Evolutionary conservation across 2,329 filamentous ascomycete genomes (phyloP).

Genomic region (Ophiostoma australiae): DNA sequence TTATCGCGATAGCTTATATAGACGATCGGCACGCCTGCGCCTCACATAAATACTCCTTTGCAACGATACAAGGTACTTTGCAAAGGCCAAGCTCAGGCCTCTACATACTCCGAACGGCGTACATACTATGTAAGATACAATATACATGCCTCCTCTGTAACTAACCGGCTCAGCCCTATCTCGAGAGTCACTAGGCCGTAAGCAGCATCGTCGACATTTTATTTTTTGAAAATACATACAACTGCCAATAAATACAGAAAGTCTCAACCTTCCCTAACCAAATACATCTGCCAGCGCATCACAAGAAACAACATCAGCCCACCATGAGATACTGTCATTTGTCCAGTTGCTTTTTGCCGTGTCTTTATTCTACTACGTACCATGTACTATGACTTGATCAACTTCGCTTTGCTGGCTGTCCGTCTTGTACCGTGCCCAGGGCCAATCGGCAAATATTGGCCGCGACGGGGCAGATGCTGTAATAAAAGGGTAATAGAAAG

Average conservation of each 20-base stretch:
- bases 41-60: slow-evolving; percentile 6
- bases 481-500: background rate
- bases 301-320: background rate
- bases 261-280: background rate
- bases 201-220: too few relatives aligned
- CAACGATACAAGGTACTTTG: background rate
- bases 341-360: background rate
- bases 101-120: too few relatives aligned
- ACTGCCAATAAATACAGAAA: background rate
- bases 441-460: background rate
- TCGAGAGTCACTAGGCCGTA: slow-evolving; percentile 18
- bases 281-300: background rate
- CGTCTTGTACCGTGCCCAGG: background rate
- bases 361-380: background rate
- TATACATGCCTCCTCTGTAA: too few relatives aligned
- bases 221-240: too few relatives aligned
- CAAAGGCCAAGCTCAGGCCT: too few relatives aligned
- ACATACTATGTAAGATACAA: background rate
- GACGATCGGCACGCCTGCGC: background rate
- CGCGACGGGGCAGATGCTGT: background rate
- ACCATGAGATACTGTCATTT: background rate
- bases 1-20: background rate
- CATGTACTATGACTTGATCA: background rate
- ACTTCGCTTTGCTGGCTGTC: background rate
- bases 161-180: slow-evolving; percentile 23